Evolutionary conservation across 73 alveolate species (phyloP), one percentile per base, ranked within the genome.

Genomic region (Symbiodinium natans): DNA sequence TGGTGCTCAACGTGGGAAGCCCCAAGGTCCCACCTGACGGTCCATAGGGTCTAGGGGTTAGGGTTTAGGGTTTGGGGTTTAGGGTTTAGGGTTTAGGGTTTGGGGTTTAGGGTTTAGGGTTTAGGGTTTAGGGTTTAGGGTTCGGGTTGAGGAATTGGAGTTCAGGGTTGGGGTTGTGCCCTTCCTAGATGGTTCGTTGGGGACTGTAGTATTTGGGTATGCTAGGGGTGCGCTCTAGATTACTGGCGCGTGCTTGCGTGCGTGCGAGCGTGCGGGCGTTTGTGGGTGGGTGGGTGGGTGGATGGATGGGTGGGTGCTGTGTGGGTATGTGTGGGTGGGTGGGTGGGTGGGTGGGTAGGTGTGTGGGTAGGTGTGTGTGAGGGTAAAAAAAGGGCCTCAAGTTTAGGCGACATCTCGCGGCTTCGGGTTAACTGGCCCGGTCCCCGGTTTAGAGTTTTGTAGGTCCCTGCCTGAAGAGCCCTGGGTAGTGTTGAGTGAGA

Each of bases 1-100:
- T 90, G 88, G 96, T 90, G 80, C 96, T 90, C 48, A 90, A 90
- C 29, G 96, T 90, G 25, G 96, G 96, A 15, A 68, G 88, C 52
- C 96, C 96, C n/a, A 90, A 90, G 96, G 96, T 8, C 34, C 27
- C 77, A 10, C 13, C 7, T 13, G 5, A 15, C 31, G 15, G 31
- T 9, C 6, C 25, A 3, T 56, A 15, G 74, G 74, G 31, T 56
- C 15, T 19, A 56, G 74, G 74, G 74, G 31, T 56, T 56, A 56
- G 74, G 74, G 74, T 8, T 56, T 56, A 34, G 77, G 77, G 8
- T 17, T 3, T 59, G 1, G 31, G 77, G 1, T 46, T 46, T 59
- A 19, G 31, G 74, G 74, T 56, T 56, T 56, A 21, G 74, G 74
- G 33, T 21, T 56, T 9, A 21, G 74, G 74, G 25, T 8, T 56